Evolutionary conservation across 352 stramenopile genomes (phyloP), one percentile per base, ranked within the genome.

Genomic region (Blastocystis sp.): DNA sequence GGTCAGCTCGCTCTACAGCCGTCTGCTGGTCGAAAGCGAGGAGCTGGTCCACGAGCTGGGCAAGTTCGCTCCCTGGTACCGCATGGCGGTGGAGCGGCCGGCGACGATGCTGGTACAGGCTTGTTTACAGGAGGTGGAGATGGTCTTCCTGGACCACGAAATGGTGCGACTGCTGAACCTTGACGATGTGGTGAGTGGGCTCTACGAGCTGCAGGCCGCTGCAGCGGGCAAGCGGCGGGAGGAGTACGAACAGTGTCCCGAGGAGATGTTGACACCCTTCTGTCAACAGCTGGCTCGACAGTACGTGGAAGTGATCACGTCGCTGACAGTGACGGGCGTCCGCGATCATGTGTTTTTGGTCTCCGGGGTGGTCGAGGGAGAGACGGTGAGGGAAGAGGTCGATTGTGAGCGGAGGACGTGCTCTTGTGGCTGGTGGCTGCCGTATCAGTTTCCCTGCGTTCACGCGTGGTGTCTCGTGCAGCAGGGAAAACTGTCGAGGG

Each of bases 381-480:
- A 21, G 32, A 27, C 8, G 46, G 21, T 16, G 6, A 32, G 34
- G 21, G 53, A 63, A 42, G 44, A 63, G 32, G 69, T 81, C 6
- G 51, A 81, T 81, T 64, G 61, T 1, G 48, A 81, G 46, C 27
- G 40, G 7, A 48, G 27, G 1, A 49, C 69, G 21, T 81, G 69
- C 32, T 49, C 44, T 44, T 81, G 69, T 42, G 27, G 48, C 4
- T 4, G 36, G 24, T 81, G 69, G 69, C 7, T 63, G 34, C 44
- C 27, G 34, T 49, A 63, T 14, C 27, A 24, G 69, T 81, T 81
- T n/a, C 69, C 69, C 24, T 81, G 69, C 16, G 21, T 81, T 29
- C 69, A 81, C 42, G 27, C 44, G 34, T 81, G 69, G 69, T 49
- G 46, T 63, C 44, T 64, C 21, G n/a, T 64, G 49, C 18, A 63